phyloP scores from a whole-genome alignment of 805 yeast genomes.

The Saturnispora quitensis region DNA sequence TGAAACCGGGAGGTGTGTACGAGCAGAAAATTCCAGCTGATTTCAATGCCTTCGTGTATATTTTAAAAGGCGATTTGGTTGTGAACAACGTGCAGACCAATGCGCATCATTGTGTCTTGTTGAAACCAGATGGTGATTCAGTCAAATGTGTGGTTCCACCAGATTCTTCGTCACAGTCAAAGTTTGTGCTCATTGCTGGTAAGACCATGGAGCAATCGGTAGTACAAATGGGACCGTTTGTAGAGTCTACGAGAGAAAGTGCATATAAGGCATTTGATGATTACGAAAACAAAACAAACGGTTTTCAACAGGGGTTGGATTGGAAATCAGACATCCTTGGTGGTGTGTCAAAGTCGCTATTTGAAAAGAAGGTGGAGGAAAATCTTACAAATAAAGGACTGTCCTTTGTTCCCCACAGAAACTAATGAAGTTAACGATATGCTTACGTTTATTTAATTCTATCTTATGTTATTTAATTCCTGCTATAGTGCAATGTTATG shows the following conservation, averaged over 20 bases:
- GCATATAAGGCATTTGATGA: conserved; percentile 63
- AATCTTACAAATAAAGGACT: conserved; percentile 1
- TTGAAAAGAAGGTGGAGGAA: conserved; percentile 17
- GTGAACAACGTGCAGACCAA: conserved; percentile 34
- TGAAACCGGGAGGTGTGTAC: conserved; percentile 58
- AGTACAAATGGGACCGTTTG: conserved; percentile 89
- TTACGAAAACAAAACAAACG: conserved; percentile 58
- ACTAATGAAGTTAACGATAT: neutral
- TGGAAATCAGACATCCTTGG: conserved; percentile 41
- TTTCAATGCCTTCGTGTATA: conserved; percentile 66
- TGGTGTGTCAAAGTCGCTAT: conserved; percentile 25
- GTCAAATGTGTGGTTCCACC: conserved; percentile 44
- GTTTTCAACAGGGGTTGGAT: conserved; percentile 55
- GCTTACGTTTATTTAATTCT: neutral
- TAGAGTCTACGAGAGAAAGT: conserved; percentile 57
- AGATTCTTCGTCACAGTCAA: conserved; percentile 34
- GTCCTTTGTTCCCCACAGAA: conserved; percentile 4
- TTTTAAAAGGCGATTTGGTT: conserved; percentile 49
- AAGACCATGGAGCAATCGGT: conserved; percentile 61
- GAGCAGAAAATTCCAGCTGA: conserved; percentile 48
- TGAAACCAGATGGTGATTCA: conserved; percentile 58
- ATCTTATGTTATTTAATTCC: neutral
- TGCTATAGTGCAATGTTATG: too few species aligned
- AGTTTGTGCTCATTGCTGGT: conserved; percentile 69
- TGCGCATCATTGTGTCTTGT: conserved; percentile 47